phyloP scores from a whole-genome alignment of 306 rosid species.

The Hippophae gyantsensis region DNA sequence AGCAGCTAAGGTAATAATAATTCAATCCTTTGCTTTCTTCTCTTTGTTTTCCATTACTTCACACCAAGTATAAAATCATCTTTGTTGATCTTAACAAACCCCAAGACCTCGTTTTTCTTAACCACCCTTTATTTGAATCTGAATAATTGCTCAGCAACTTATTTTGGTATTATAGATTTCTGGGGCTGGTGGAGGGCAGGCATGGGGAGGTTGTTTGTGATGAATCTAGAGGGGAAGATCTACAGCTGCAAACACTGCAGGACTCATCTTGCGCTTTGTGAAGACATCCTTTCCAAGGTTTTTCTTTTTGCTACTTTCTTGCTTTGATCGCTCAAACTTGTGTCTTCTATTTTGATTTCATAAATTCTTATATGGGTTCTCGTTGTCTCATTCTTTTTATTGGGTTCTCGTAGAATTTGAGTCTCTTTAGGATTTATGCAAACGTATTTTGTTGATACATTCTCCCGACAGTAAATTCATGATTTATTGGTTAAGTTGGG shows the following conservation, averaged over 20 bases:
- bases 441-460: no score
- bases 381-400: no score
- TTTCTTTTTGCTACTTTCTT: constrained; percentile 10
- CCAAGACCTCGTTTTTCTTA: no score
- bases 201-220: constrained; percentile 76
- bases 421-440: no score
- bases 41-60: constrained; percentile 7
- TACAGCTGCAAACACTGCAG: constrained; percentile 76
- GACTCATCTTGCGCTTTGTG: constrained; percentile 60
- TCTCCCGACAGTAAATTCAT: no score
- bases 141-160: constrained; percentile 4
- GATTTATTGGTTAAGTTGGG: no score
- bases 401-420: no score
- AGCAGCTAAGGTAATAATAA: constrained; percentile 27
- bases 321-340: constrained; percentile 10
- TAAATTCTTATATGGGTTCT: constrained; percentile 7
- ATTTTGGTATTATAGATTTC: neutral
- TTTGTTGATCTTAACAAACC: neutral
- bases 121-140: constrained; percentile 11
- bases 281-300: constrained; percentile 69
- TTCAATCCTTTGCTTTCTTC: neutral
- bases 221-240: constrained; percentile 67
- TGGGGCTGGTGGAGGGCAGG: constrained; percentile 8
- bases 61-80: no score
- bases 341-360: constrained; percentile 1